Percentiles rank a stretch among this genome's conserved stretches.
Conservation (phyloP, 2,329 filamentous ascomycete genomes). For the Talaromyces sp. region DNA sequence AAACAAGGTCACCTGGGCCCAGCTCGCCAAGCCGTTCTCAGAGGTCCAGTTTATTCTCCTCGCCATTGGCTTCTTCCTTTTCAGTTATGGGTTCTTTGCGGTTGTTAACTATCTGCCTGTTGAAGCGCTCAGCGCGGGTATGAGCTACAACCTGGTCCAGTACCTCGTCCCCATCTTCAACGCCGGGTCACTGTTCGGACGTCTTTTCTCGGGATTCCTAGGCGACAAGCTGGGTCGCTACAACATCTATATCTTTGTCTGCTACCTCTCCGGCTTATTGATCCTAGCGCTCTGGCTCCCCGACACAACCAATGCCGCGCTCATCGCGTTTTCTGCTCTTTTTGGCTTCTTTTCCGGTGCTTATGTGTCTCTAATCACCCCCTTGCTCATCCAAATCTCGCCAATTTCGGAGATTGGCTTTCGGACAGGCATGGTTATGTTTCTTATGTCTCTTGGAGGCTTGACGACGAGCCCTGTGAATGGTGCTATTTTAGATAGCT, state of each 20-base stretch:
- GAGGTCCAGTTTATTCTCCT: constrained; percentile 16
- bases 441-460: not conserved
- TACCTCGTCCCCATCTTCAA: constrained; percentile 27
- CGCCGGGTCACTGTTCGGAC: constrained; percentile 27
- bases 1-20: constrained; percentile 14
- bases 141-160: constrained; percentile 16
- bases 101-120: constrained; percentile 26
- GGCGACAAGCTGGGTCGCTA: constrained; percentile 27
- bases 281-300: constrained; percentile 24
- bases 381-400: not conserved
- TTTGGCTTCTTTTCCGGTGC: constrained; percentile 29
- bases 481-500: not conserved
- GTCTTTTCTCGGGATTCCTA: constrained; percentile 26
- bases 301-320: constrained; percentile 16
- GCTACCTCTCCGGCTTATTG: constrained; percentile 18
- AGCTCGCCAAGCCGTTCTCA: constrained; percentile 19
- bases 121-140: constrained; percentile 19
- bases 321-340: constrained; percentile 24
- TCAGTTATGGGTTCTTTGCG: constrained; percentile 21
- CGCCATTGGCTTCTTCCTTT: constrained; percentile 16
- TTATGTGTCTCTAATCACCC: not conserved
- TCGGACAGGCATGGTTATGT: not conserved
- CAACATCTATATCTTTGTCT: constrained; percentile 22
- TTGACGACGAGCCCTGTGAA: not conserved
- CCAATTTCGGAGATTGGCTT: not conserved